Evolutionary conservation across 441 rosid species (phyloP), one percentile per base, ranked within the genome.

Genomic region (Croton setiger): DNA sequence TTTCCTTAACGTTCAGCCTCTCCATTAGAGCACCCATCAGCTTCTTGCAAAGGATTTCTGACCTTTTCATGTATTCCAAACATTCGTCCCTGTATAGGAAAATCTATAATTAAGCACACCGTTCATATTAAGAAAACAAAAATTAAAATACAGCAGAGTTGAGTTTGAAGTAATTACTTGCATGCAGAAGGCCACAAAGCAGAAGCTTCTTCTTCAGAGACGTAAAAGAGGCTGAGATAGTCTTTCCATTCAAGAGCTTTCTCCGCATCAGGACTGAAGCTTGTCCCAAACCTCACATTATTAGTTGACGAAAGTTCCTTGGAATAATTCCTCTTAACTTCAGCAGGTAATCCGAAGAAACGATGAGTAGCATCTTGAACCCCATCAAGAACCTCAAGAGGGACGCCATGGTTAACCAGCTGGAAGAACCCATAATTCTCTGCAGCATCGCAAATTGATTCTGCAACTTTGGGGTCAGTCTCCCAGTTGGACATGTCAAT

Each of bases 181-280:
- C 77, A 77, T 5, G 14, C 61, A 47, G 72, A 17, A 66, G 80
- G 80, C 80, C 74, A 73, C 36, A 73, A 62, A 3, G 77, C 41
- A 18, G 68, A 63, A 65, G 77, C 67, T 18, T 62, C 75, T 7
- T 69, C 80, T 4, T 68, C 80, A 7, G 74, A 51, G 53, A 66
- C 65, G 49, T 69, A 77, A 18, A 52, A 64, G 49, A 77, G 41
- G 63, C 74, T 73, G 7, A 73, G 68, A 27, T 17, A 81, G 68
- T 78, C 86, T 67, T 84, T 84, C 88, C 86, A 80, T 66, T 82
- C 84, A n/a, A n/a, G n/a, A n/a, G n/a, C n/a, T n/a, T 73, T 76
- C 67, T 75, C 82, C 0, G 74, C 63, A 23, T 68, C 56, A 41
- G 82, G 82, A 41, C 69, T 69, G 21, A 79, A 79, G 62, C 79